Base-by-base conservation (phyloP, 306 rosid genomes). In the Cicer arietinum region DNA sequence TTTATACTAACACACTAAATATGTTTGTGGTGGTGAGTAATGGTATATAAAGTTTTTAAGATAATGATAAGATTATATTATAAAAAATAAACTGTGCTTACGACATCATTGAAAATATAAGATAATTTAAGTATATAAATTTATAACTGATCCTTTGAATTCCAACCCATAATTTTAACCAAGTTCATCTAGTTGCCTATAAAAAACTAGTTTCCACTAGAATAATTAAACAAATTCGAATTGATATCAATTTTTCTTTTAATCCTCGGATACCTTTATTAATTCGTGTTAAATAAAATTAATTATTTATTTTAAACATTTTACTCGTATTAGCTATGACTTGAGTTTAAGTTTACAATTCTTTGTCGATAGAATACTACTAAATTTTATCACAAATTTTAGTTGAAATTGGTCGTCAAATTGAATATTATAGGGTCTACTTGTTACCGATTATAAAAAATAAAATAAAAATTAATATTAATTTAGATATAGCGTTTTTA, bases 1-100 rank as follows among this genome's bases (percentile, higher is more conserved):
- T 78, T 73, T 71, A 86, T 81, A 42, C 81, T 81, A 78, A 73
- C 73, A 48, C 73, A 81, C 73, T 75, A 41, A 69, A 65, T 65
- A 47, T 54, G 65, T 76, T 68, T 69, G 83, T 68, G 86, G 82
- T 82, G 73, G 22, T 81, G 63, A 81, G 41, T 17, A 53, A 62
- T 67, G 83, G 50, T 66, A 83, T 66, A 82, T 69, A 44, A 37
- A 14, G 66, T 70, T 76, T 59, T 50, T 9, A 81, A 45, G 65
- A 63, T 71, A 64, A 76, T 63, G 85, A 81, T 81, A 71, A 81
- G 70, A 71, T 70, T 76, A 71, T 71, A 54, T 37, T 2, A 54
- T 76, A 64, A 45, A 63, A 18, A 41, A 53, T n/a, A 43, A 35
- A 54, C 73, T 6, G 13, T 68, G 12, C 73, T 41, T 50, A 35